Evolutionary conservation across 2,329 filamentous ascomycete species (phyloP).

Genomic region (Neofusicoccum cordaticola): DNA sequence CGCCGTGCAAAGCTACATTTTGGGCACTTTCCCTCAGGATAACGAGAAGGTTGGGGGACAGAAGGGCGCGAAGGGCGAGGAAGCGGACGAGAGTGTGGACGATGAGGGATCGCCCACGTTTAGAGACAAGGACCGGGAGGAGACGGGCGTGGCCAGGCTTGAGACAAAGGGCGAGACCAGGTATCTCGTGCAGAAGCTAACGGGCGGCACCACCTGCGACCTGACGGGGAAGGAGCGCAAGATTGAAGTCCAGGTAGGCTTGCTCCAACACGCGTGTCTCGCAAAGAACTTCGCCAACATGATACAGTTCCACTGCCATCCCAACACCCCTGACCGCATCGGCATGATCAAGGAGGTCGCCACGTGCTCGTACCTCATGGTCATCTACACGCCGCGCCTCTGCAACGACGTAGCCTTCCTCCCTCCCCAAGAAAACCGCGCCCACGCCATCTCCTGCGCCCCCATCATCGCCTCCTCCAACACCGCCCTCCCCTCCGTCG

Average conservation of each 20-base stretch:
- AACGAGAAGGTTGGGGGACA: conserved; percentile 18
- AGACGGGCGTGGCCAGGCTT: conserved; percentile 57
- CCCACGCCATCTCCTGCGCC: conserved; percentile 73
- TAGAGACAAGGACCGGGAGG: conserved; percentile 17
- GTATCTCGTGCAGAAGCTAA: conserved; percentile 80
- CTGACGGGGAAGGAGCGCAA: conserved; percentile 76
- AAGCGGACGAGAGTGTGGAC: conserved; percentile 19
- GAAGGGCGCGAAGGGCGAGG: conserved; percentile 25
- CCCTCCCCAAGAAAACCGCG: conserved; percentile 72
- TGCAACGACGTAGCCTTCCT: conserved; percentile 85
- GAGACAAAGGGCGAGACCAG: conserved; percentile 80
- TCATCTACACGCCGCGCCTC: conserved; percentile 82
- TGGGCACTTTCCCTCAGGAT: conserved; percentile 60
- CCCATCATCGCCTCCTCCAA: conserved; percentile 61
- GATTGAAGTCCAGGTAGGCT: conserved; percentile 70
- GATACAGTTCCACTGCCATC: conserved; percentile 68
- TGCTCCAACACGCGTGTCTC: neutral
- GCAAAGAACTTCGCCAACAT: too few relatives aligned
- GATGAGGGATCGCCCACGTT: conserved; percentile 17
- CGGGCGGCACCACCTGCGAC: conserved; percentile 79
- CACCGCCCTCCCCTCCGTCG: conserved; percentile 48
- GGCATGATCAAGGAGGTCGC: conserved; percentile 90
- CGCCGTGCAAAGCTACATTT: conserved; percentile 69
- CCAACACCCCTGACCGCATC: conserved; percentile 72
- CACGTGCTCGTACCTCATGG: conserved; percentile 90